Base-by-base conservation (phyloP, 1,139 yeast genomes). In the Hanseniaspora sp. region DNA sequence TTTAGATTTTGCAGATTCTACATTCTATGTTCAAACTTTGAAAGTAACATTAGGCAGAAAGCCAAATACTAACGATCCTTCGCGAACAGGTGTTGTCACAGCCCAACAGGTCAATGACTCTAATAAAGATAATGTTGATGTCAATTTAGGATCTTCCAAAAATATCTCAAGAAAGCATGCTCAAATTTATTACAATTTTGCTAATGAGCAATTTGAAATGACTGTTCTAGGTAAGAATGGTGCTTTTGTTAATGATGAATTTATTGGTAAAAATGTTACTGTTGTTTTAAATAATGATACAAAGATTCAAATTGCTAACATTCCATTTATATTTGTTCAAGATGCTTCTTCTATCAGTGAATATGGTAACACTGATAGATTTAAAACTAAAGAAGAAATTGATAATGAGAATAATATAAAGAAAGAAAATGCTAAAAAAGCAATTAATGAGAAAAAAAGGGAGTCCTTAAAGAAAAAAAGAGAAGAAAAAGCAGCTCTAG, bases 111-210 rank as follows among this genome's bases (percentile, higher is more conserved):
- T 39, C 15, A 38, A 45, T 31, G 41, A 52, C 11, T 45, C 48
- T 2, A 39, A 39, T 15, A 52, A 45, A 28, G 68, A 72, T 31
- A 76, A 86, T 41, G 92, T 87, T 12, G 97, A 90, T 70, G 96
- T 92, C 38, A 96, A 92, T 70, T 69, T 92, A 52, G 95, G 96
- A 11, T 80, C 86, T 12, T 85, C 88, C 47, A 90, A 90, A 70
- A 95, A 96, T 13, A 87, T 90, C 29, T 87, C 96, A 8, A 73
- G 97, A 64, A 74, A 88, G 56, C 98, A 92, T 67, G 97, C 97
- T 5, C 88, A 86, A 67, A 88, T 92, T 23, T 90, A 88, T 66
- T 92, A 90, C 70, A 90, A 92, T 66, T 92, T 92, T 69, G 96
- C 96, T 6, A 86, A 95, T 6, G 96, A 88, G 65, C 71, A 95